These are phyloP conservation scores for Priceomyces carsonii DNA, from an alignment of 805 yeast species.

Conservation along the genomic window DNA sequence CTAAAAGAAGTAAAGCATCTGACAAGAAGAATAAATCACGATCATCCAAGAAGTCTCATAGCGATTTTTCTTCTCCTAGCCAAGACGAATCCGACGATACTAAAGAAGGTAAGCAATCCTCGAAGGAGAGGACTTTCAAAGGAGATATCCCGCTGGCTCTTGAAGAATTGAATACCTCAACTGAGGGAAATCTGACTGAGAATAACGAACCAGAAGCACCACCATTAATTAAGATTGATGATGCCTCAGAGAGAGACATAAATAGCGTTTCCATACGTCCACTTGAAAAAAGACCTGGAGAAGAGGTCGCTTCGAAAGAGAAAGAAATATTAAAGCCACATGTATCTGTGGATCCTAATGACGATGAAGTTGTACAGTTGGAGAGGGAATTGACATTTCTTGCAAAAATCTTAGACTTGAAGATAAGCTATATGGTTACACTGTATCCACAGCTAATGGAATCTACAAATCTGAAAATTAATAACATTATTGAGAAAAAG, in stretches of 20 bases:
- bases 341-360: conserved; percentile 4
- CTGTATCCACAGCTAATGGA: conserved; percentile 21
- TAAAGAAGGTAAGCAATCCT: too few relatives aligned
- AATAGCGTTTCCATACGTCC: too few relatives aligned
- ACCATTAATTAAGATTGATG: not conserved
- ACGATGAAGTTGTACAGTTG: conserved; percentile 10
- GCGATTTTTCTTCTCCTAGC: too few relatives aligned
- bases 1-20: conserved; percentile 7
- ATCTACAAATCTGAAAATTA: not conserved
- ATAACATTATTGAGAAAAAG: conserved; percentile 10
- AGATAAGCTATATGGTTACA: conserved; percentile 17
- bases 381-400: conserved; percentile 16
- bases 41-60: too few relatives aligned
- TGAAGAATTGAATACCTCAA: too few relatives aligned
- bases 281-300: conserved; percentile 6
- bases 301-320: conserved; percentile 1
- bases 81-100: too few relatives aligned
- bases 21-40: conserved; percentile 3
- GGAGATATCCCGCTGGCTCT: too few relatives aligned
- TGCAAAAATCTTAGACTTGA: conserved; percentile 13
- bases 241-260: too few relatives aligned
- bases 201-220: too few relatives aligned
- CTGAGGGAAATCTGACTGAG: too few relatives aligned
- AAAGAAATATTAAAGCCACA: not conserved
- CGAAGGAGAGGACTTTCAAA: too few relatives aligned